A percentile compares a stretch with the other conserved stretches of the same genome.
These are phyloP conservation scores for Calonectria pauciramosa DNA, from an alignment of 2,329 filamentous ascomycete genomes.

Conservation along the genomic window DNA sequence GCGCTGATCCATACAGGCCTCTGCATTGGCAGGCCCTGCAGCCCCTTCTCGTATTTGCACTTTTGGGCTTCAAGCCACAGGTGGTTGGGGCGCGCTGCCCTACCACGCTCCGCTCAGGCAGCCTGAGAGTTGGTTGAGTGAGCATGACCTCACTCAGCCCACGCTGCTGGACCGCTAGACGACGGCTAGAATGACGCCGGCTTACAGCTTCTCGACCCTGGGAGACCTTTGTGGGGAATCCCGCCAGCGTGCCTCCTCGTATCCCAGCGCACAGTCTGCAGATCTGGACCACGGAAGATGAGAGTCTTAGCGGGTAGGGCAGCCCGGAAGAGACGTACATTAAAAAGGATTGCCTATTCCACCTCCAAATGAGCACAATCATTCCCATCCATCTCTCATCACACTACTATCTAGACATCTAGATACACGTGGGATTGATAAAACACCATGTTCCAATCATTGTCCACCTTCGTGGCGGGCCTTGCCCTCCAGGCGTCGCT, in stretches of 20 bases:
- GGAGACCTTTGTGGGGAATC: not conserved
- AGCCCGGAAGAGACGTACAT: not conserved
- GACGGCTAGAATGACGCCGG: constrained; percentile 13
- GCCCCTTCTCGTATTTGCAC: not conserved
- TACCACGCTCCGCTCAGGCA: not conserved
- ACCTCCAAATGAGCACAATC: not conserved
- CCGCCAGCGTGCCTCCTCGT: not conserved
- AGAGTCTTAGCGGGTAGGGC: not conserved
- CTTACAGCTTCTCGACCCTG: not conserved
- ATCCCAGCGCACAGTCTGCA: constrained; percentile 15
- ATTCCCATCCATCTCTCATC: not conserved
- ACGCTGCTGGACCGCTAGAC: not conserved
- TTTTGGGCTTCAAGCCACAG: not conserved
- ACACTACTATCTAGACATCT: not conserved
- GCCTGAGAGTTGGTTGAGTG: too few relatives aligned
- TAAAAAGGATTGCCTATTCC: constrained; percentile 1
- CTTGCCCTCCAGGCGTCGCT: constrained; percentile 18
- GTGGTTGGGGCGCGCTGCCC: not conserved
- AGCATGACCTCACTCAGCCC: constrained; percentile 7
- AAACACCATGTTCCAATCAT: constrained; percentile 11
- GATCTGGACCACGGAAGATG: constrained; percentile 5
- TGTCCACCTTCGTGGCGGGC: constrained; percentile 5
- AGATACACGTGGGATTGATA: not conserved
- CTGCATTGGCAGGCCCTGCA: not conserved
- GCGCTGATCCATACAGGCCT: not conserved